A percentile compares a stretch with the other conserved stretches of the same genome.
phyloP scores from a whole-genome alignment of 495 filamentous ascomycete species.

The Cercophora samala region DNA sequence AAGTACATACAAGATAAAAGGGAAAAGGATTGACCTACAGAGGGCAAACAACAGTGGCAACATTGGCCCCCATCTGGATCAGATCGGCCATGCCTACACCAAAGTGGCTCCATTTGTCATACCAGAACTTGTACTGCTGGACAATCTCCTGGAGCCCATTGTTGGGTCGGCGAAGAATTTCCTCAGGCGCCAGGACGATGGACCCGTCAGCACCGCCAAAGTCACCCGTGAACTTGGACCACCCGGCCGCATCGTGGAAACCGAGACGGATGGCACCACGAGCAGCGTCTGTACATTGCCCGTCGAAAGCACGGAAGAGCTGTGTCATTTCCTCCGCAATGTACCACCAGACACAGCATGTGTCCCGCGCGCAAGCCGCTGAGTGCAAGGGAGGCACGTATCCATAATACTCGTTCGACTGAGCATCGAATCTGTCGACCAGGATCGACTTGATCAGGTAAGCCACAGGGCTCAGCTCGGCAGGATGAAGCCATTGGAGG shows the following conservation, averaged over 20 bases:
- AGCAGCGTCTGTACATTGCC: conserved; percentile 30
- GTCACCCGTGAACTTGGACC: conserved; percentile 31
- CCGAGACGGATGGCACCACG: conserved; percentile 42
- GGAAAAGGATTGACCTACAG: conserved; percentile 20
- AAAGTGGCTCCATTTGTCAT: conserved; percentile 30
- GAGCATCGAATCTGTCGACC: conserved; percentile 20
- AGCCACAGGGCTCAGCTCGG: conserved; percentile 24
- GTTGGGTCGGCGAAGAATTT: conserved; percentile 32
- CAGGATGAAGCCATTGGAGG: conserved; percentile 22
- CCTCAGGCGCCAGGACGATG: conserved; percentile 33
- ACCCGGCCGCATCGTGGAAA: conserved; percentile 41
- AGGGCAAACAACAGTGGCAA: conserved; percentile 39
- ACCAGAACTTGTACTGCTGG: conserved; percentile 31
- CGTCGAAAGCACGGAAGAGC: conserved; percentile 25
- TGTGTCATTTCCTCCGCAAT: conserved; percentile 37
- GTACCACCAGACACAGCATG: conserved; percentile 44
- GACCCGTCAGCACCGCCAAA: conserved; percentile 42
- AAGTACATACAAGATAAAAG: too few relatives aligned
- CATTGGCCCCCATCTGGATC: conserved; percentile 39
- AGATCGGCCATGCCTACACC: conserved; percentile 42
- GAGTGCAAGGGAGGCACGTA: conserved; percentile 26
- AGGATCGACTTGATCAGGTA: conserved; percentile 31
- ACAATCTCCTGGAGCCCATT: conserved; percentile 34
- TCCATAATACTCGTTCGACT: conserved; percentile 25
- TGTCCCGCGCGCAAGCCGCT: conserved; percentile 30